phyloP scores from a whole-genome alignment of 371 early-diverging fungal species.

The Dinochytrium kinnereticum region DNA sequence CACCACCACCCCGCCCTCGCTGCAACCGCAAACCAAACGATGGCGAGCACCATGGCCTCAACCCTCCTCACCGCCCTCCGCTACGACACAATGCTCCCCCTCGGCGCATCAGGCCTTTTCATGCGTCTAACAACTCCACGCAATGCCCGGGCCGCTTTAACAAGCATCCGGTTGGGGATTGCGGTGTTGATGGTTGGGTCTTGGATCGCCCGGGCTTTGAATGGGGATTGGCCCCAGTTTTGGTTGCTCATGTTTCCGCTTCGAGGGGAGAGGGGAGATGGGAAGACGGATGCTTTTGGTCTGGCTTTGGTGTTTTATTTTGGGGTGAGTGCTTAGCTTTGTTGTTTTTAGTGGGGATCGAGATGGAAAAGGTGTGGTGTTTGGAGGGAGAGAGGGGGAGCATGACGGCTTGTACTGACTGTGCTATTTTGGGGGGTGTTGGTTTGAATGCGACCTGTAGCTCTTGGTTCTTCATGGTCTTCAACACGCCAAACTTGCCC shows the following conservation, averaged over 20 bases:
- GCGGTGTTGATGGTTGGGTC: not conserved
- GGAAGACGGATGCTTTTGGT: slow-evolving; percentile 16
- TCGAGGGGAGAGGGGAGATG: not conserved
- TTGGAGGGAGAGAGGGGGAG: too few species aligned
- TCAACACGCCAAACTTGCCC: not conserved
- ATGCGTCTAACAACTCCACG: not conserved
- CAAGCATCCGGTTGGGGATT: not conserved
- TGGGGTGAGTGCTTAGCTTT: slow-evolving; percentile 19
- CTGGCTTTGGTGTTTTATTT: slow-evolving; percentile 25
- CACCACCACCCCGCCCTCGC: too few species aligned
- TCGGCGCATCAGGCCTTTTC: slow-evolving; percentile 1
- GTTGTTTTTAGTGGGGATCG: too few species aligned
- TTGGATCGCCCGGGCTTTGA: not conserved
- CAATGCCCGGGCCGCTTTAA: not conserved
- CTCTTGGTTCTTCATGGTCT: not conserved
- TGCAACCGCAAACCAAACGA: too few species aligned
- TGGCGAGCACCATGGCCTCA: not conserved
- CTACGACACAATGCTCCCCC: not conserved
- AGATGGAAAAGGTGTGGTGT: too few species aligned
- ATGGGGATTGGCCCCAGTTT: not conserved
- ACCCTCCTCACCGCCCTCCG: not conserved
- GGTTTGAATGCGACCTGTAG: too few species aligned
- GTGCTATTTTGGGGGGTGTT: too few species aligned
- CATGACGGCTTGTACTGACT: too few species aligned
- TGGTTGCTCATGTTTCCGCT: not conserved